Evolutionary conservation across 345 rosid species (phyloP), one percentile per base, ranked within the genome.

Genomic region (Triadica sebifera): DNA sequence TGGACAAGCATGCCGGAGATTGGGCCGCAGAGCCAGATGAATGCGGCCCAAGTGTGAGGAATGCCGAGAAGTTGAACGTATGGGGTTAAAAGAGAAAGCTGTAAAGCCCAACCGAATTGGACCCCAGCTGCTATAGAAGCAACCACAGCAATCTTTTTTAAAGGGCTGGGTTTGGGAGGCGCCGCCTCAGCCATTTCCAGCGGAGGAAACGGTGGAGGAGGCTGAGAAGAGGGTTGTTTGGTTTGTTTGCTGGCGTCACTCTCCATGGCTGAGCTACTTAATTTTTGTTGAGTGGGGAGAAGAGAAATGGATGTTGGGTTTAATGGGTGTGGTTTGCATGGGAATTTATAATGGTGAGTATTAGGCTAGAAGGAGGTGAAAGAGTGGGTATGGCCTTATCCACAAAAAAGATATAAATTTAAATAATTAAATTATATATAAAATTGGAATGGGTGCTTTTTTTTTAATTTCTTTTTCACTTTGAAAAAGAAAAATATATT

Each of bases 21-120:
- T 67, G 98, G 98, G 0, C 98, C 97, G 43, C 96, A 92, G 46
- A 94, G 91, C 98, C 97, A 94, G 45, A 94, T 89, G 82, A 87
- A 80, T 34, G 98, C 81, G 9, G 97, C 91, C 97, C 97, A 90
- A 37, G 80, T 83, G 84, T 94, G 98, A 11, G 95, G 91, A 60
- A 94, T 86, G 1, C 98, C 98, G 0, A 94, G 83, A 43, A 85
- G 86, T 68, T 94, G 98, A 4, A 91, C 93, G 72, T 94, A 94
- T 0, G 97, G 98, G 17, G 98, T 94, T 34, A 94, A 65, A 0
- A 94, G 81, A 19, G 97, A 94, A 12, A 94, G 89, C 73, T 94
- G 98, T 1, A 94, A 74, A 5, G 98, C 97, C 98, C 98, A 94
- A 0, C 98, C 97, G 77, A 94, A 94, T 75, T 94, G 97, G 55